A percentile compares a stretch with the other conserved stretches of the same genome.
phyloP scores from a whole-genome alignment of 768 basidiomycete genomes.

The Chalciporus sphaerocephalus region DNA sequence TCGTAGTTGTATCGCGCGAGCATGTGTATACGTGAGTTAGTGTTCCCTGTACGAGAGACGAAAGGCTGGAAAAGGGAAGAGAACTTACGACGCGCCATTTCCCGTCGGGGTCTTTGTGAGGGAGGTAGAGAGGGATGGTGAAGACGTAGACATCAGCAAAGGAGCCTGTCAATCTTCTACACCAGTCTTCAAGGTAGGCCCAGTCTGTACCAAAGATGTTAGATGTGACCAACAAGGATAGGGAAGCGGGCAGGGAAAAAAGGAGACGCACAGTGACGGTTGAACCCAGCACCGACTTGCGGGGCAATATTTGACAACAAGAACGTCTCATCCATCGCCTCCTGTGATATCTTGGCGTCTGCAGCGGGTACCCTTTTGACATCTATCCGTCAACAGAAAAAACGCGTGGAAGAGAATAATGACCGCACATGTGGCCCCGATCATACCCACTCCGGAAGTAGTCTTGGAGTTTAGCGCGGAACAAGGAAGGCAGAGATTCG shows the following conservation, averaged over 20 bases:
- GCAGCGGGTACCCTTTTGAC: slow-evolving; percentile 84
- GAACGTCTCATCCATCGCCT: slow-evolving; percentile 97
- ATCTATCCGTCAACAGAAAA: not conserved
- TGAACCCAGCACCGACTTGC: slow-evolving; percentile 97
- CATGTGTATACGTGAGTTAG: not conserved
- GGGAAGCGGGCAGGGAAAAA: no score
- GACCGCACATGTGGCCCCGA: slow-evolving; percentile 87
- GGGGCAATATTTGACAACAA: slow-evolving; percentile 93
- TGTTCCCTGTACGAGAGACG: no score
- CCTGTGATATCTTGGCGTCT: slow-evolving; percentile 87
- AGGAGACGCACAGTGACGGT: slow-evolving; percentile 79
- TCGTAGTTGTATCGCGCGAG: slow-evolving; percentile 68
- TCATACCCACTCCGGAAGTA: slow-evolving; percentile 95
- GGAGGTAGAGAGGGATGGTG: slow-evolving; percentile 95
- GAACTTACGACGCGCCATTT: slow-evolving; percentile 90
- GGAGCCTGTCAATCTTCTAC: slow-evolving; percentile 76
- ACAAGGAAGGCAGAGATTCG: slow-evolving; percentile 63
- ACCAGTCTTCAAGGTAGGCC: slow-evolving; percentile 97
- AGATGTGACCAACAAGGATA: not conserved
- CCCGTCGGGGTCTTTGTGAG: slow-evolving; percentile 77
- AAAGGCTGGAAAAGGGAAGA: not conserved
- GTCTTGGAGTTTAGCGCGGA: slow-evolving; percentile 81
- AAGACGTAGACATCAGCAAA: slow-evolving; percentile 97
- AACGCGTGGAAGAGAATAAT: not conserved
- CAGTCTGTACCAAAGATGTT: slow-evolving; percentile 57